Conservation (phyloP, 108 stramenopile species). For the Cyclotella atomus region DNA sequence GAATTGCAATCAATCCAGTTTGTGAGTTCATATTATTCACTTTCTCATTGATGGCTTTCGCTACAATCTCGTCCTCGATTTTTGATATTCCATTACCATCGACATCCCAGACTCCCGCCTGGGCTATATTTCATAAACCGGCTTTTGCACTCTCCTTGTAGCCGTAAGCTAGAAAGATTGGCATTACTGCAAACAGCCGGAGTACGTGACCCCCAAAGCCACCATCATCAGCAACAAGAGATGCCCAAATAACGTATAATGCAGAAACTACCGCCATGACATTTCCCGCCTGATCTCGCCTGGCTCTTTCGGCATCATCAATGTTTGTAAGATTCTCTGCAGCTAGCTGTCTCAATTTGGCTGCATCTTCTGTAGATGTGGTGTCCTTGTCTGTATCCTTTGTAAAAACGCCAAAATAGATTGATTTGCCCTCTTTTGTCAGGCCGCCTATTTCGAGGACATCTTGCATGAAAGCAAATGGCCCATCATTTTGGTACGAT, state of each 20-base stretch:
- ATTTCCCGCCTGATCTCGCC: constrained; percentile 2
- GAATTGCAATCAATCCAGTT: constrained; percentile 6
- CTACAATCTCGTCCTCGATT: not conserved
- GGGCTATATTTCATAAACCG: constrained; percentile 8
- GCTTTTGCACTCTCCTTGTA: not conserved
- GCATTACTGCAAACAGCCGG: not conserved
- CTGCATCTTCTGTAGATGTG: not conserved
- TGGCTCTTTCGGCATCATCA: not conserved
- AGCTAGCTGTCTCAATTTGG: not conserved
- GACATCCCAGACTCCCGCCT: constrained; percentile 7
- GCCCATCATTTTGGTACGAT: not conserved
- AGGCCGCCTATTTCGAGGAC: not conserved
- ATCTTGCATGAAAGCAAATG: constrained; percentile 1
- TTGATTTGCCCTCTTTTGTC: constrained; percentile 1
- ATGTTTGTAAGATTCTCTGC: constrained; percentile 7
- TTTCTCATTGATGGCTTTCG: constrained; percentile 2
- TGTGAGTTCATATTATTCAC: not conserved
- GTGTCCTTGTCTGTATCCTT: not conserved
- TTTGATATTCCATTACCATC: constrained; percentile 2
- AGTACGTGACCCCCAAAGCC: not conserved
- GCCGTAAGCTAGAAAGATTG: not conserved
- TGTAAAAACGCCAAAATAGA: not conserved
- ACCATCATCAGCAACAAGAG: not conserved
- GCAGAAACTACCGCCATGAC: not conserved
- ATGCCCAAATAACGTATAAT: constrained; percentile 3